Evolutionary conservation across 441 rosid species (phyloP).

Genomic region (Flueggea neowawraea): DNA sequence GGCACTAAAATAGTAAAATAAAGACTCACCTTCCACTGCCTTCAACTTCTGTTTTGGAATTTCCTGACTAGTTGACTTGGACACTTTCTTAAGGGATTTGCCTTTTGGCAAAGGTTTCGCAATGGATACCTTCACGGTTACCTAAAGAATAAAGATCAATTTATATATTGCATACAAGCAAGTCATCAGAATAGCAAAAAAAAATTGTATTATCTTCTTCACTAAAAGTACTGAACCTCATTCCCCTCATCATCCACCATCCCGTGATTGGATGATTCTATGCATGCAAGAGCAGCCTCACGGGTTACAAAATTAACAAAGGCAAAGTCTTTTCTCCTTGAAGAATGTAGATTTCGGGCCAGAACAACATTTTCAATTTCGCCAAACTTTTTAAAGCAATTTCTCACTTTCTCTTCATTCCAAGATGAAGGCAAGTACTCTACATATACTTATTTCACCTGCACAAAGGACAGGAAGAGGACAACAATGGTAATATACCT

Average conservation of each 20-base stretch:
- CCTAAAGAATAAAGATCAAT: constrained; percentile 13
- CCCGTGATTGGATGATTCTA: constrained; percentile 22
- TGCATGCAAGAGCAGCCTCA: constrained; percentile 29
- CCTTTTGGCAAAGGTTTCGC: constrained; percentile 29
- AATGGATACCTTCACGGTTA: constrained; percentile 31
- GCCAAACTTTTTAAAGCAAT: constrained; percentile 27
- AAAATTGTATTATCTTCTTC: not conserved
- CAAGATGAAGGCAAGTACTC: constrained; percentile 31
- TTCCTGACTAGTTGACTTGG: constrained; percentile 10
- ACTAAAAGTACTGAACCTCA: constrained; percentile 19
- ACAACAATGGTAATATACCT: not conserved
- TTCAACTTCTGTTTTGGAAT: constrained; percentile 14
- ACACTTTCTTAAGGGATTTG: constrained; percentile 10
- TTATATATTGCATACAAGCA: not conserved
- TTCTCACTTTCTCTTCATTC: constrained; percentile 29
- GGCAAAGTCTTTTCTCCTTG: constrained; percentile 37
- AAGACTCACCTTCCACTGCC: constrained; percentile 19
- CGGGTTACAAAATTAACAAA: constrained; percentile 25
- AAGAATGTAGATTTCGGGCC: constrained; percentile 27
- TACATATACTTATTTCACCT: constrained; percentile 34
- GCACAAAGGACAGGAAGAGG: constrained; percentile 8
- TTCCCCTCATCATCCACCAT: constrained; percentile 12
- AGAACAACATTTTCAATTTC: constrained; percentile 35
- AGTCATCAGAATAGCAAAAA: not conserved
- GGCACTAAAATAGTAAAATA: not conserved